Conservation (phyloP, 129 eudicot species). For the Helichrysum umbraculigerum region DNA sequence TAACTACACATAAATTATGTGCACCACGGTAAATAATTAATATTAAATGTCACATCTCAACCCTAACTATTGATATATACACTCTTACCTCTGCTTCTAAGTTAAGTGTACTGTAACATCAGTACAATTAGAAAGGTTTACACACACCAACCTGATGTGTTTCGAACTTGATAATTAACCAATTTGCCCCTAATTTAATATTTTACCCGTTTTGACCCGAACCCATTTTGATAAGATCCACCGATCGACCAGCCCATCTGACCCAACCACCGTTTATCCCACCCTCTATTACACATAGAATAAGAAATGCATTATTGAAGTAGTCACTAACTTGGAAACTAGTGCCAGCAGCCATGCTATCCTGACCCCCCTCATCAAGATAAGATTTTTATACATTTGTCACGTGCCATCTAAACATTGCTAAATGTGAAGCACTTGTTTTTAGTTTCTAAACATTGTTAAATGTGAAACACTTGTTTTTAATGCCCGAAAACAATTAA, state of each 20-base stretch:
- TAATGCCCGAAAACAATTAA: background rate
- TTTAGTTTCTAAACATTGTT: conserved; percentile 5
- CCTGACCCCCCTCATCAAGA: conserved; percentile 37
- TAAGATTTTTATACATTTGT: conserved; percentile 32
- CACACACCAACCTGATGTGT: background rate
- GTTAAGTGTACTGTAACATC: too few species aligned
- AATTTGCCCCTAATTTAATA: background rate
- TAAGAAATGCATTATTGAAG: conserved; percentile 29
- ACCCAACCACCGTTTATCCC: background rate
- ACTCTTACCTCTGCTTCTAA: too few species aligned
- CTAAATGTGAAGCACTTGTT: conserved; percentile 24
- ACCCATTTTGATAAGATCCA: background rate
- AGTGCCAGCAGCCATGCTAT: conserved; percentile 54
- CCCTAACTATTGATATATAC: too few species aligned
- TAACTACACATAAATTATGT: too few species aligned
- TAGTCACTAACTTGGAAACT: conserved; percentile 41
- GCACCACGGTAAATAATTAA: too few species aligned
- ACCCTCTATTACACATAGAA: conserved; percentile 11
- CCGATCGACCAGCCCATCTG: background rate
- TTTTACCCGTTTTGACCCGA: background rate
- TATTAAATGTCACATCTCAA: too few species aligned
- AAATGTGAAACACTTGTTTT: conserved; percentile 25
- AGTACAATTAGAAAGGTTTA: too few species aligned
- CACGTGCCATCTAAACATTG: background rate
- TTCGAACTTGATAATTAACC: background rate